Evolutionary conservation across 371 early-diverging fungal species (phyloP).

Genomic region (Blakeslea trispora): DNA sequence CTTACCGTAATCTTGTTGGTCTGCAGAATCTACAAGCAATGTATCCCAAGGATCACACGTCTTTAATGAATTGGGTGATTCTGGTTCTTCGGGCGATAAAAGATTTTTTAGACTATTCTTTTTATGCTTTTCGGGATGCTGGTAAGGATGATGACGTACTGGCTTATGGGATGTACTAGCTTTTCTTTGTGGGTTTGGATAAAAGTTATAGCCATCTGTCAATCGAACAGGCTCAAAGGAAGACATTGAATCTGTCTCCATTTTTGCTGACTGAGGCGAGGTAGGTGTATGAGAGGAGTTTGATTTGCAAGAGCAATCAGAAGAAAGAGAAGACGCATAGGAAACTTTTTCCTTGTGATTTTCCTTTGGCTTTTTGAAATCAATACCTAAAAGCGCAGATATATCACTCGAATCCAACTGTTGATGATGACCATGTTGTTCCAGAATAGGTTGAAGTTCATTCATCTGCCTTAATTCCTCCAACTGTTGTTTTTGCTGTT

Average conservation of each 20-base stretch:
- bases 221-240: slow-evolving; percentile 30
- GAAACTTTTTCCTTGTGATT: slow-evolving; percentile 6
- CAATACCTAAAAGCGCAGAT: slow-evolving; percentile 25
- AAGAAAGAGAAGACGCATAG: slow-evolving; percentile 28
- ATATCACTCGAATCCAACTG: slow-evolving; percentile 14
- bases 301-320: slow-evolving; percentile 17
- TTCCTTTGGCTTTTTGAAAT: slow-evolving; percentile 23
- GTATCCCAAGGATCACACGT: slow-evolving; percentile 33
- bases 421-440: slow-evolving; percentile 5
- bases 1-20: slow-evolving; percentile 17
- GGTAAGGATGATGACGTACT: slow-evolving; percentile 23
- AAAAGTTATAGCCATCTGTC: slow-evolving; percentile 22
- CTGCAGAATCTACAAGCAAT: slow-evolving; percentile 4
- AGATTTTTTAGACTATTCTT: neutral
- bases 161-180: slow-evolving; percentile 8
- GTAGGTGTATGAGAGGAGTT: slow-evolving; percentile 8
- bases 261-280: slow-evolving; percentile 10
- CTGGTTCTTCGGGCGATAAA: neutral
- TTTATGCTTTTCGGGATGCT: slow-evolving; percentile 4
- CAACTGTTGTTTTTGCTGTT: slow-evolving; percentile 21
- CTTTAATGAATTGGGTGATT: no score
- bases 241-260: slow-evolving; percentile 8
- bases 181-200: slow-evolving; percentile 13
- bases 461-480: slow-evolving; percentile 6
- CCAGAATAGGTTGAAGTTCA: slow-evolving; percentile 11